Evolutionary conservation across 2,329 filamentous ascomycete species (phyloP), one percentile per base, ranked within the genome.

Genomic region (Hymenoscyphus salicellus): DNA sequence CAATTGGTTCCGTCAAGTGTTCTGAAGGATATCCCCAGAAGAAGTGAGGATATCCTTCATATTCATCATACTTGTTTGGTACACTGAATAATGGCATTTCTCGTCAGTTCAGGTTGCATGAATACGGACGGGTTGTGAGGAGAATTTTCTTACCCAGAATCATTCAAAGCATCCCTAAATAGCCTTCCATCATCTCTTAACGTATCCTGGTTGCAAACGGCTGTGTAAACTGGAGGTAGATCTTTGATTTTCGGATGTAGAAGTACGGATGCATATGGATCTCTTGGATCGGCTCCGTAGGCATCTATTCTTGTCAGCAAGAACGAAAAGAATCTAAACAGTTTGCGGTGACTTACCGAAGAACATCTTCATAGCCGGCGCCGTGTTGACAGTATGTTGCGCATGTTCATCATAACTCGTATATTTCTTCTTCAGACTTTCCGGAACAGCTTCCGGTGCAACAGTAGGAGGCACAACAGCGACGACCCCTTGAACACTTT

Each of bases 401-500:
- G 73, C 73, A 66, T 79, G 75, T 59, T 79, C 76, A 11, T 75
- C 66, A 63, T 75, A 77, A 3, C 76, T 70, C 5, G 71, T 78
- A 61, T 74, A 79, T 30, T 70, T 72, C 3, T 68, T 60, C 61
- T 74, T 75, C 52, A 77, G 69, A n/a, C 73, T 69, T 4, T 69
- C 74, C 0, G 78, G 78, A 10, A 79, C 73, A 36, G 71, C 72
- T 52, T 77, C 73, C 7, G 72, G 76, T 63, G 78, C 77, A 4
- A 78, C 67, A 0, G 77, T 76, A 3, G 71, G 72, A 6, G 78
- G 78, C 5, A 77, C 75, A 20, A 78, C 65, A 1, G 75, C 75
- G 3, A 78, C 67, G 3, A 79, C 72, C 28, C 78, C 78, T n/a
- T 75, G 73, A n/a, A 80, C 63, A 1, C 71, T 66, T 30, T 74